Base-by-base conservation (phyloP, 176 grass and related monocot genomes). In the Aegilops speltoides region DNA sequence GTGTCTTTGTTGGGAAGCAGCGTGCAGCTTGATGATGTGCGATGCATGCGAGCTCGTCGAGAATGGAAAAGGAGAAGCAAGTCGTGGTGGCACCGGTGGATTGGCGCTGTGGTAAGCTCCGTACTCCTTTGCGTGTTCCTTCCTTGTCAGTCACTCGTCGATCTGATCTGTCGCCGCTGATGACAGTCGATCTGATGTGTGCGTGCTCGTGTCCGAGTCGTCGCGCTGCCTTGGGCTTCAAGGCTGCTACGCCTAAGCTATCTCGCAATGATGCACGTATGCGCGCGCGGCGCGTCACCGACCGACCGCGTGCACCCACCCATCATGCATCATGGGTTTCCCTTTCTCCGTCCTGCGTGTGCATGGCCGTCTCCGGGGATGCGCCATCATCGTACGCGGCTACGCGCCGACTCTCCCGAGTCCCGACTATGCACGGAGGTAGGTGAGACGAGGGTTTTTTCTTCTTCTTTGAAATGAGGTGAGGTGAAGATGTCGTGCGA, bases 1-100 rank as follows among this genome's bases (percentile, higher is more conserved):
- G 54, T 7, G 8, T 29, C 84, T 83, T 87, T 19, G 89, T 14
- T 86, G 79, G 66, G 65, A 90, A 90, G 89, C 56, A 57, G 60
- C 60, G n/a, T n/a, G 11, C 73, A 19, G 79, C 17, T n/a, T 79
- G 64, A 90, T 83, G 74, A 90, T 90, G 86, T 28, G 26, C 67
- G 36, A 37, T 1, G 67, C 31, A 19, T 19, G 50, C 16, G 65
- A 29, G 4, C 28, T 68, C 65, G 13, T 32, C 28, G 28, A 45
- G 43, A 12, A 45, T 36, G 43, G 43, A 13, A 45, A 12, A 45
- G 43, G 43, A 45, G 43, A 45, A 45, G 43, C 11, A 45, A 45
- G 12, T 13, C 43, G 43, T 45, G 50, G 43, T 45, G 50, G 4
- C 74, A 63, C 37, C 17, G 23, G 3, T 16, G 33, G 78, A 60